Percentiles rank a stretch among this genome's conserved stretches.
Conservation (phyloP, 2,329 filamentous ascomycete species). For the Fusarium ramigenum region DNA sequence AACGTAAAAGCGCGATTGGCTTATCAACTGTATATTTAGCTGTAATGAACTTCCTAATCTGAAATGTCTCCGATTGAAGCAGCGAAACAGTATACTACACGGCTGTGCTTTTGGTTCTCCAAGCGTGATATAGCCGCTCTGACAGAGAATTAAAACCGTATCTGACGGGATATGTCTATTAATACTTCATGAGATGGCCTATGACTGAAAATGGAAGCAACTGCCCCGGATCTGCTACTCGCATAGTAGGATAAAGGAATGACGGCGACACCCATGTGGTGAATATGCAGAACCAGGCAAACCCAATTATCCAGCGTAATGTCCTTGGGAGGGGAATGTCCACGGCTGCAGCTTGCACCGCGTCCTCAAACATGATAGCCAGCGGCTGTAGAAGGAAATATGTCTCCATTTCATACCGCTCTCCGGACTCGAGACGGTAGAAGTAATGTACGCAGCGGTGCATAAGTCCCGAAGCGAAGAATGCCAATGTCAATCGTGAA, state of each 20-base stretch:
- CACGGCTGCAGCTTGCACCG: background rate
- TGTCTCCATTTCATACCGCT: background rate
- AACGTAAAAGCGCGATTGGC: background rate
- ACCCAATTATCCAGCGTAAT: background rate
- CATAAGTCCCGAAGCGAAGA: background rate
- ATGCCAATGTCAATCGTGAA: background rate
- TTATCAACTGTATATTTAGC: background rate
- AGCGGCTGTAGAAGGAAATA: background rate
- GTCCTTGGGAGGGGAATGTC: background rate
- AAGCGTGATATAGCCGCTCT: background rate
- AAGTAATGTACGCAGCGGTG: background rate
- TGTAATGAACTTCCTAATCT: background rate
- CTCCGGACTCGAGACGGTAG: background rate
- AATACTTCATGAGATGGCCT: background rate
- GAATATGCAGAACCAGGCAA: background rate
- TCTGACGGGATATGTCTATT: background rate
- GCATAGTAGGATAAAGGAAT: background rate
- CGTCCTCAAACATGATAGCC: background rate
- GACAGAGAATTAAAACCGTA: rapidly evolving
- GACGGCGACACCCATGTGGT: background rate
- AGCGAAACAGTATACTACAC: rapidly evolving
- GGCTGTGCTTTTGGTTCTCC: background rate
- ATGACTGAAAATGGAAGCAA: background rate
- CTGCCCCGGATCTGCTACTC: background rate
- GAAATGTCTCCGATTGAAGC: background rate